A percentile compares a stretch with the other conserved stretches of the same genome.
Conservation (phyloP, 805 yeast genomes). For the Metschnikowia henanensis region DNA sequence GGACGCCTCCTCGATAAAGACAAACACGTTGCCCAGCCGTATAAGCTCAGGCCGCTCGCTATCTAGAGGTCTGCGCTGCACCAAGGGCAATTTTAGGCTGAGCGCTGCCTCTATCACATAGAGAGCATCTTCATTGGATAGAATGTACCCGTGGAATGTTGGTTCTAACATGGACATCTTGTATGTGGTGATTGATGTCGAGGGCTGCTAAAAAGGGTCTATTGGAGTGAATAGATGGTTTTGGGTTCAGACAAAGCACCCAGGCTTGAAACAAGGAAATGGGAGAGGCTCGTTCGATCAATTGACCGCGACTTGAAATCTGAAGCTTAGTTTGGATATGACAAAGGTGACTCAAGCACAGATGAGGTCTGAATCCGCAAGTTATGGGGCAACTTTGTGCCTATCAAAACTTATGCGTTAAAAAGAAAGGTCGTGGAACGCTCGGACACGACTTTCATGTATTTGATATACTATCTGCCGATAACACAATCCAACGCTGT, state of each 20-base stretch:
- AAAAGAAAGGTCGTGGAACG: background rate
- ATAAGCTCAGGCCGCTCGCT: slow-evolving; percentile 67
- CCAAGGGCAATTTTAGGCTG: slow-evolving; percentile 56
- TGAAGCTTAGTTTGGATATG: too few species aligned
- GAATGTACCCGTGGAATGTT: slow-evolving; percentile 61
- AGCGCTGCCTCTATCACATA: slow-evolving; percentile 78
- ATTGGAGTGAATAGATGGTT: too few species aligned
- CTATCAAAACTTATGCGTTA: background rate
- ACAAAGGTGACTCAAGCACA: too few species aligned
- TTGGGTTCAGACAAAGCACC: too few species aligned
- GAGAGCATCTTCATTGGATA: slow-evolving; percentile 81
- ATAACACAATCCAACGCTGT: background rate
- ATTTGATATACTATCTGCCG: background rate
- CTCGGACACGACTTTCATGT: background rate
- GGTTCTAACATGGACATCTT: slow-evolving; percentile 7
- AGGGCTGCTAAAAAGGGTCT: too few species aligned
- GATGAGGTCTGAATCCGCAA: too few species aligned
- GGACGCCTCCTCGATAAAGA: slow-evolving; percentile 77
- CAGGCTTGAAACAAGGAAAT: too few species aligned
- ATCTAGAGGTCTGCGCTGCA: slow-evolving; percentile 81
- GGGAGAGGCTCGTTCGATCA: too few species aligned
- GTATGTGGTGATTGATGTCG: background rate
- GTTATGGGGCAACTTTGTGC: too few species aligned
- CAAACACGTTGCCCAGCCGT: slow-evolving; percentile 76
- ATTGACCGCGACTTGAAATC: too few species aligned